Conservation (phyloP, 2,329 filamentous ascomycete species). For the Pseudogymnoascus sp. region DNA sequence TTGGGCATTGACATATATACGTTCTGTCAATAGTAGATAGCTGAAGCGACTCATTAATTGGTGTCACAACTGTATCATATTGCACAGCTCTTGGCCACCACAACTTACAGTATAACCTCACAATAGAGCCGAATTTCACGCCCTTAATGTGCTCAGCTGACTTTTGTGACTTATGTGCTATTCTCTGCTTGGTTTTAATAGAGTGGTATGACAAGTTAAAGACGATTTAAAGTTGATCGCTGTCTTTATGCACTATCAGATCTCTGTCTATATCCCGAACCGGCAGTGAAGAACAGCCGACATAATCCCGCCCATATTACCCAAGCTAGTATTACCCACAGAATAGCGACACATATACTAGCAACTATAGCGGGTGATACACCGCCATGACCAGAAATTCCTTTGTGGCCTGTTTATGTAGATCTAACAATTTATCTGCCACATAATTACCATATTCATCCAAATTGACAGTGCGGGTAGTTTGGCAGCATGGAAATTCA, state of each 20-base stretch:
- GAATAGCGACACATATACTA: background rate
- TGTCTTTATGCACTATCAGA: background rate
- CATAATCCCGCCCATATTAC: background rate
- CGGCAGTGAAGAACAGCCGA: background rate
- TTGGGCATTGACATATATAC: background rate
- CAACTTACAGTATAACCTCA: background rate
- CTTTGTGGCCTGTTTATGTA: background rate
- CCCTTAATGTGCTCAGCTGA: background rate
- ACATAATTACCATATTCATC: background rate
- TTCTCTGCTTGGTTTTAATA: background rate
- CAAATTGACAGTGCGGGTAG: background rate
- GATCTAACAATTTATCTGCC: constrained; percentile 2
- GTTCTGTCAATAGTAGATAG: background rate
- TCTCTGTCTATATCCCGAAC: background rate
- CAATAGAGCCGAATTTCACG: background rate
- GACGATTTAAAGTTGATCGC: background rate
- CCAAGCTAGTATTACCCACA: background rate
- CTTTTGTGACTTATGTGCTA: background rate
- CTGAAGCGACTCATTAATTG: no score
- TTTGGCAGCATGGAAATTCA: background rate
- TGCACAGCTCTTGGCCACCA: no score
- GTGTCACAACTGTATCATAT: no score
- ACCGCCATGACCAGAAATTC: background rate
- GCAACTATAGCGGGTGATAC: background rate
- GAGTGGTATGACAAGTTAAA: background rate